Conservation (phyloP, 2,329 filamentous ascomycete species). For the Xylaria hypoxylon region DNA sequence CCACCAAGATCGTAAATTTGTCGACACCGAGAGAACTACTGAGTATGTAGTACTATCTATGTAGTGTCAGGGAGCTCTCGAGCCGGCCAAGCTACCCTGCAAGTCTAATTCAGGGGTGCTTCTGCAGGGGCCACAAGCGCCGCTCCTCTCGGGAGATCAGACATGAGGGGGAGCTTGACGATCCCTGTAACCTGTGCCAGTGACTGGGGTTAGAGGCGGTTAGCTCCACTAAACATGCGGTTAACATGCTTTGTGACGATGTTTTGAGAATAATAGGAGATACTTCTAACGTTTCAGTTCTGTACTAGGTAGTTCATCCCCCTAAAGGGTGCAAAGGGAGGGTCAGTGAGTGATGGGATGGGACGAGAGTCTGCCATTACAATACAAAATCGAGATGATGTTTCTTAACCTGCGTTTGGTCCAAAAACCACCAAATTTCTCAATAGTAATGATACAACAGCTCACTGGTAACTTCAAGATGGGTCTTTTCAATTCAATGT, state of each 20-base stretch:
- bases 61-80: constrained; percentile 4
- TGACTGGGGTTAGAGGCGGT: constrained; percentile 1
- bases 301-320: constrained; percentile 39
- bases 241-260: constrained; percentile 12
- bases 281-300: constrained; percentile 45
- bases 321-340: constrained; percentile 10
- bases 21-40: background rate
- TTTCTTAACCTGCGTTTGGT: background rate
- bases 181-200: constrained; percentile 26
- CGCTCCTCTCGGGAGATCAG: constrained; percentile 37
- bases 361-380: background rate
- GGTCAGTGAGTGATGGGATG: background rate
- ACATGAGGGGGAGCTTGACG: constrained; percentile 39
- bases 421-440: background rate
- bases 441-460: background rate
- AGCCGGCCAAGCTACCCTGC: constrained; percentile 38
- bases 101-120: constrained; percentile 43
- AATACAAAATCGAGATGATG: constrained; percentile 24
- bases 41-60: background rate
- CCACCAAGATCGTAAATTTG: background rate
- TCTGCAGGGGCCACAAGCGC: constrained; percentile 30
- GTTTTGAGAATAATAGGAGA: constrained; percentile 9
- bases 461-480: constrained; percentile 26
- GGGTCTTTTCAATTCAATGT: constrained; percentile 40
- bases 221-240: constrained; percentile 35